These are phyloP conservation scores for Trichoderma guizhouense DNA, from an alignment of 2,329 filamentous ascomycete species.

Conservation along the genomic window DNA sequence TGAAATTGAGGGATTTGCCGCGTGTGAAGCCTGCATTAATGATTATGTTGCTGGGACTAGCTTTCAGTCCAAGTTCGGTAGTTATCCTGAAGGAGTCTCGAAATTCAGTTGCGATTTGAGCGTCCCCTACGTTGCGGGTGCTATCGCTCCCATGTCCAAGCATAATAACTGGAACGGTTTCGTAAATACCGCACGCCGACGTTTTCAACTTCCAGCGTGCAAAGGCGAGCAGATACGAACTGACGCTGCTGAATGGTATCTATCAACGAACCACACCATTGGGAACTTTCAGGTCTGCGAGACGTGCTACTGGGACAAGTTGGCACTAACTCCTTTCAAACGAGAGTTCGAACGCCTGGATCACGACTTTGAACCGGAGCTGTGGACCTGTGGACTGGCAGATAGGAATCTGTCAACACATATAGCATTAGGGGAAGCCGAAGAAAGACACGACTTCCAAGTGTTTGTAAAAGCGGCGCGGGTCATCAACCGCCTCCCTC, in stretches of 20 bases:
- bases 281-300: slow-evolving; percentile 31
- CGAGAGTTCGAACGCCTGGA: slow-evolving; percentile 26
- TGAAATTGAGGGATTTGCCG: slow-evolving; percentile 31
- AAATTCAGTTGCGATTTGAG: slow-evolving; percentile 35
- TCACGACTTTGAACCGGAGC: not conserved
- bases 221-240: slow-evolving; percentile 26
- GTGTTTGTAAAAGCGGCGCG: slow-evolving; percentile 28
- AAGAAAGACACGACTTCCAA: slow-evolving; percentile 25
- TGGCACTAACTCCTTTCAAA: slow-evolving; percentile 30
- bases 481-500: slow-evolving; percentile 22
- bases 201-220: slow-evolving; percentile 28
- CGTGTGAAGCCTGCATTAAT: slow-evolving; percentile 39
- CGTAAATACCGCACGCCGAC: slow-evolving; percentile 21
- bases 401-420: slow-evolving; percentile 23
- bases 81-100: not conserved
- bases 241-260: slow-evolving; percentile 28
- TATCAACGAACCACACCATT: slow-evolving; percentile 22
- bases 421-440: slow-evolving; percentile 26
- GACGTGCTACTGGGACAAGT: slow-evolving; percentile 33
- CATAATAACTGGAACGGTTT: slow-evolving; percentile 32
- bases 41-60: slow-evolving; percentile 29
- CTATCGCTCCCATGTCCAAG: slow-evolving; percentile 21
- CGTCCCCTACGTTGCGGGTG: slow-evolving; percentile 26
- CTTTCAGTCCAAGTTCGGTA: slow-evolving; percentile 31
- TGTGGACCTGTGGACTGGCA: slow-evolving; percentile 27